These are phyloP conservation scores for Boletus rubroflammeus DNA, from an alignment of 768 basidiomycete genomes.

Conservation along the genomic window DNA sequence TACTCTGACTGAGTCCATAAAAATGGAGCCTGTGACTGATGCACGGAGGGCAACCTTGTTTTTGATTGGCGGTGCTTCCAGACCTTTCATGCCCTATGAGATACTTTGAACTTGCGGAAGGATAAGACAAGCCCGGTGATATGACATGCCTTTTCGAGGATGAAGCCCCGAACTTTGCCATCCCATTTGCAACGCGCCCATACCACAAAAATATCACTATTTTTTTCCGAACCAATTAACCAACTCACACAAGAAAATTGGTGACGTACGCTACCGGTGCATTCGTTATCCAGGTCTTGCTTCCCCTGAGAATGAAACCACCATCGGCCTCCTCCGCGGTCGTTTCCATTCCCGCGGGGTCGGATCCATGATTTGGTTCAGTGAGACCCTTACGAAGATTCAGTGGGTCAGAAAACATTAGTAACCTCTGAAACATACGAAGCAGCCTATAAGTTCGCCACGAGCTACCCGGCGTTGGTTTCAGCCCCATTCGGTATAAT, in stretches of 20 bases:
- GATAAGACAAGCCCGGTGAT: background rate
- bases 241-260: background rate
- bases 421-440: conserved; percentile 51
- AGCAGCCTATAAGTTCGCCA: conserved; percentile 88
- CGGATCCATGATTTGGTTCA: conserved; percentile 96
- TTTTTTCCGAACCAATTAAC: conserved; percentile 9
- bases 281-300: conserved; percentile 98
- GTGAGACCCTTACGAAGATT: conserved; percentile 71
- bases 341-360: conserved; percentile 97
- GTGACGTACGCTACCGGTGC: conserved; percentile 77
- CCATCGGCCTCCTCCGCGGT: conserved; percentile 81
- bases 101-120: background rate
- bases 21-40: conserved; percentile 81
- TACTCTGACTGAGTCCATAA: conserved; percentile 89
- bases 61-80: conserved; percentile 83
- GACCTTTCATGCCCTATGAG: conserved; percentile 72
- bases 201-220: conserved; percentile 82
- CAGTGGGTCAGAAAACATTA: background rate
- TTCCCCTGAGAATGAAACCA: conserved; percentile 82
- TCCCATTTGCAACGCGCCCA: conserved; percentile 98
- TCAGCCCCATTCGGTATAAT: background rate
- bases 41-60: conserved; percentile 91
- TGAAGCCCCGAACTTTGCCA: conserved; percentile 81
- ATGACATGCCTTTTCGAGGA: conserved; percentile 74
- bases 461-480: conserved; percentile 45